A percentile compares a stretch with the other conserved stretches of the same genome.
These are phyloP conservation scores for Pleurotus djamor DNA, from an alignment of 768 basidiomycete species.

Conservation along the genomic window DNA sequence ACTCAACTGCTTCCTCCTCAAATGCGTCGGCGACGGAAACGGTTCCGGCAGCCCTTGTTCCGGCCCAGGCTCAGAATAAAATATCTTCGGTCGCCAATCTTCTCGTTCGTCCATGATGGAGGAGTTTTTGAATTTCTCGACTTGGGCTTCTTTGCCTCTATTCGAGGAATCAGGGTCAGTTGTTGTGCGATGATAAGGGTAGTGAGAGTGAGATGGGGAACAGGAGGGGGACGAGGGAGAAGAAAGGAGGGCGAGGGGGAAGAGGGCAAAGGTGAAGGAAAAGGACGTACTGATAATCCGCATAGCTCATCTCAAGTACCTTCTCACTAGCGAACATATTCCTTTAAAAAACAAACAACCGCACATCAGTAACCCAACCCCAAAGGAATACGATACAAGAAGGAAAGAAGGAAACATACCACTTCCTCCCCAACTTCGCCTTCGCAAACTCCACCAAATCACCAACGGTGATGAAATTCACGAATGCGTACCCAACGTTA, in stretches of 20 bases:
- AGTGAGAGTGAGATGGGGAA: too few relatives aligned
- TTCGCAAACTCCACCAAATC: slow-evolving; percentile 78
- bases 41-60: slow-evolving; percentile 75
- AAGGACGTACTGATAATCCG: slow-evolving; percentile 81
- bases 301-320: slow-evolving; percentile 88
- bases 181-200: too few relatives aligned
- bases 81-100: slow-evolving; percentile 83
- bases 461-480: slow-evolving; percentile 82
- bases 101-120: slow-evolving; percentile 86
- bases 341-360: slow-evolving; percentile 37
- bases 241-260: background rate
- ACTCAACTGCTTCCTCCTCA: slow-evolving; percentile 80
- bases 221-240: too few relatives aligned
- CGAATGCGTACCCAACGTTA: slow-evolving; percentile 84
- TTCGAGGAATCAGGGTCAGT: too few relatives aligned
- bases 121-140: slow-evolving; percentile 92
- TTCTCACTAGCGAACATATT: slow-evolving; percentile 94
- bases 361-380: background rate
- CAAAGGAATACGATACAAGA: background rate
- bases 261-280: background rate
- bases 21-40: slow-evolving; percentile 81
- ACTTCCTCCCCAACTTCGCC: slow-evolving; percentile 74
- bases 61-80: slow-evolving; percentile 69
- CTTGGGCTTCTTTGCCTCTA: slow-evolving; percentile 86
- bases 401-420: slow-evolving; percentile 44